Base-by-base conservation (phyloP, 306 rosid genomes). In the Gastrolobium villosum region DNA sequence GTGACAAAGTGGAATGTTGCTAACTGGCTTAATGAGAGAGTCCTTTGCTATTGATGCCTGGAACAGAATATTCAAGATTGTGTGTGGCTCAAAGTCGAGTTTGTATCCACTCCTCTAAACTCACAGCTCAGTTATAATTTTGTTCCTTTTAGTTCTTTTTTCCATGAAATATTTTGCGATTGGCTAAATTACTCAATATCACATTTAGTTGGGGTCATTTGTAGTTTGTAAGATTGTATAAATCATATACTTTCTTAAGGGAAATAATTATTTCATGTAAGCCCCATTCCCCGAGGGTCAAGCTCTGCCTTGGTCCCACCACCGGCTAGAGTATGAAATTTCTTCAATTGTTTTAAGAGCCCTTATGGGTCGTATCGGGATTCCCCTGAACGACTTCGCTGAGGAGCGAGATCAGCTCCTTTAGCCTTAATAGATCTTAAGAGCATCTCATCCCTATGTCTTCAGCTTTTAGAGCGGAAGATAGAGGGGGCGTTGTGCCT, bases 1-100 rank as follows among this genome's bases (percentile, higher is more conserved):
- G 52, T 62, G 77, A 84, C 71, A 75, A 55, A 31, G 15, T 67
- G 1, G 52, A 44, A 73, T 63, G 74, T 41, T 26, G 10, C 20
- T n/a, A 69, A 32, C 34, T 34, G 59, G 20, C 6, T 15, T 14
- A 45, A 40, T 73, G 49, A 74, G 61, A 62, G 5, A 30, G n/a
- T 32, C 4, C 14, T 13, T 28, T 31, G 61, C 11, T 69, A 26
- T 26, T 57, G 45, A 7, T 34, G 44, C 61, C 57, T 78, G 20
- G 45, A 78, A 26, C 41, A 28, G 44, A 48, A 69, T 36, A 65
- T 76, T 76, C 53, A 6, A 64, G 43, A 64, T 75, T 45, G 69
- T 46, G 48, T 46, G 4, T 48, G 36, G 28, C 60, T 74, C 56
- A 40, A 59, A 73, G 35, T 15, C 28, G 43, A 28, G 31, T 72